Percentiles rank a stretch among this genome's conserved stretches.
These are phyloP conservation scores for Triticum monococcum DNA, from an alignment of 176 grass and related monocot genomes.

Conservation along the genomic window DNA sequence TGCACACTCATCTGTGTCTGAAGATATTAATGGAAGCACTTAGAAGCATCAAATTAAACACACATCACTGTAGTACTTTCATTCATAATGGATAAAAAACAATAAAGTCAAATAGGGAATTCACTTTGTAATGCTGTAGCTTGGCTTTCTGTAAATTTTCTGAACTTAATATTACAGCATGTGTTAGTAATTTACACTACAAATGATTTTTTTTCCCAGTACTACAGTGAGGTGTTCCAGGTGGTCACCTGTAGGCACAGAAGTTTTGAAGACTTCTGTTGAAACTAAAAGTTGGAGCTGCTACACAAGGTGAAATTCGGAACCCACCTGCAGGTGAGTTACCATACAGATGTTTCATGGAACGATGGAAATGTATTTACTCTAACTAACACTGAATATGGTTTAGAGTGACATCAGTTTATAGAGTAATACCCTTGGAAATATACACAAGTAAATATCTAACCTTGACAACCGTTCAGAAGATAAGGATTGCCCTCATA, in stretches of 20 bases:
- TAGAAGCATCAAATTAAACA: neutral
- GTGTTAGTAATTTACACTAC: neutral
- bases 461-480: slow-evolving; percentile 3
- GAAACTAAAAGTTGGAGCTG: neutral
- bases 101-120: neutral
- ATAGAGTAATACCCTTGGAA: neutral
- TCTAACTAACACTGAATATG: neutral
- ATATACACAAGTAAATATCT: neutral
- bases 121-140: neutral
- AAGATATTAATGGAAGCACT: neutral
- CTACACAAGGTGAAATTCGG: neutral
- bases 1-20: slow-evolving; percentile 10
- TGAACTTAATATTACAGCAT: neutral
- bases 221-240: neutral
- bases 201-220: neutral
- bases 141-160: neutral
- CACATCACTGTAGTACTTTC: neutral
- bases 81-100: too few relatives aligned
- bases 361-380: neutral
- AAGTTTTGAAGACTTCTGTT: neutral
- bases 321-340: neutral
- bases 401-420: neutral
- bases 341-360: neutral
- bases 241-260: too few relatives aligned
- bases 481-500: slow-evolving; percentile 22